Evolutionary conservation across 31 red algal species (phyloP), one percentile per base, ranked within the genome.

Genomic region (Endocladia muricata): DNA sequence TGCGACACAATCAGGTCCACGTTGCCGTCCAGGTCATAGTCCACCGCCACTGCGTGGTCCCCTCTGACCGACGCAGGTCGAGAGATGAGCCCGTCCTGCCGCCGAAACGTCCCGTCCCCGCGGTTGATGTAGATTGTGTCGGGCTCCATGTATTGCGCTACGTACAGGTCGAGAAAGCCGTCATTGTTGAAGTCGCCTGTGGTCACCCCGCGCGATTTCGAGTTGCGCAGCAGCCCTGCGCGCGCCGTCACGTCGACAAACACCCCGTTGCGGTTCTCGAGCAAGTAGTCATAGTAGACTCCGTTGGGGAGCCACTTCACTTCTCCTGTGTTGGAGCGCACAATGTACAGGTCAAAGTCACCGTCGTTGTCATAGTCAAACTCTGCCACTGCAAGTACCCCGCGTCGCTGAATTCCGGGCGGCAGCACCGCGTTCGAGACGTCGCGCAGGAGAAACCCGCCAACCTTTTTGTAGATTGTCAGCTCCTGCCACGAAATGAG

Each of bases 331-430:
- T 41, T 55, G 23, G 13, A 23, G 28, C 81, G 68, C 69, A 40
- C 84, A 2, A 88, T 11, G 43, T 88, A 88, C 74, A 88, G 84
- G 34, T 88, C 84, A 68, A 88, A 72, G 70, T 67, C 57, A 0
- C 84, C 84, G 43, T 88, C 84, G 33, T 80, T 80, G 61, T 88
- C 84, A 70, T 67, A 73, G 61, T 88, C 84, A 40, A 79, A n/a
- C 29, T 88, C 84, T 29, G 73, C 84, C 32, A 77, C 76, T n/a
- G 63, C 63, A 49, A 59, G 40, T 8, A 66, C 70, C 1, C 44
- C 38, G 3, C 8, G 59, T 15, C 69, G 69, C 2, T 29, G 25
- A 29, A 73, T 2, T 1, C 30, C 7, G 25, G 43, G 3, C 40
- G 69, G 69, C 13, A 64, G 22, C 37, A 61, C 61, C 68, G 33